phyloP scores from a whole-genome alignment of 2,329 filamentous ascomycete species.

The Curvularia verruculosa region DNA sequence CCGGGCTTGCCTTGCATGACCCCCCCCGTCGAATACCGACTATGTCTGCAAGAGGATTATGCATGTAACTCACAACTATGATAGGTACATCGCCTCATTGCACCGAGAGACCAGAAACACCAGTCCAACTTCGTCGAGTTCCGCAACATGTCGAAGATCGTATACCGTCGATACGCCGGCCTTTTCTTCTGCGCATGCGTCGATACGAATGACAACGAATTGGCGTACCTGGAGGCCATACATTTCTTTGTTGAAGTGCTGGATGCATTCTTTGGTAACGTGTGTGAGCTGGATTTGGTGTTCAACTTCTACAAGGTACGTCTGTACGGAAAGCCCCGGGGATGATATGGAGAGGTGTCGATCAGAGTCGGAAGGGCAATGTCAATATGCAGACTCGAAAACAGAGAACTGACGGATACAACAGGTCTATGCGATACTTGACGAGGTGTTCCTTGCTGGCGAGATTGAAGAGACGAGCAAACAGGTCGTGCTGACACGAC shows the following conservation, averaged over 20 bases:
- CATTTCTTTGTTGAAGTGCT: conserved; percentile 99
- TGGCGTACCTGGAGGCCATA: conserved; percentile 95
- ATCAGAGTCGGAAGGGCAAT: background rate
- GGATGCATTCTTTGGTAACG: conserved; percentile 98
- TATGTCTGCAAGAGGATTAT: background rate
- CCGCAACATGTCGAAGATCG: conserved; percentile 86
- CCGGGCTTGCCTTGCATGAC: background rate
- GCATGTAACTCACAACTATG: background rate
- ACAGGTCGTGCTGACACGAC: conserved; percentile 89
- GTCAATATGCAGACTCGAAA: background rate
- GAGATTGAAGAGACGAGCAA: conserved; percentile 99
- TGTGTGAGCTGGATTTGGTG: conserved; percentile 92
- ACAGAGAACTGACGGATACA: conserved; percentile 18
- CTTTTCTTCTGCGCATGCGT: conserved; percentile 99
- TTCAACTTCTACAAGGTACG: conserved; percentile 73
- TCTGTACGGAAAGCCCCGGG: conserved; percentile 1
- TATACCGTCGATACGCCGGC: conserved; percentile 95
- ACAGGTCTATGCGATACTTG: conserved; percentile 93
- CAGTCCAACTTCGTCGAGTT: conserved; percentile 99
- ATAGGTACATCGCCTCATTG: conserved; percentile 95
- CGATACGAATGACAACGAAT: conserved; percentile 97
- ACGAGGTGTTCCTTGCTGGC: conserved; percentile 96
- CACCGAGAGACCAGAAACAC: conserved; percentile 97
- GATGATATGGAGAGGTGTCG: background rate
- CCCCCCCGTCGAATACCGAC: background rate